A percentile compares a stretch with the other conserved stretches of the same genome.
Evolutionary conservation across 1,284 basidiomycete genomes (phyloP).

Genomic region (Peniophora sp.): DNA sequence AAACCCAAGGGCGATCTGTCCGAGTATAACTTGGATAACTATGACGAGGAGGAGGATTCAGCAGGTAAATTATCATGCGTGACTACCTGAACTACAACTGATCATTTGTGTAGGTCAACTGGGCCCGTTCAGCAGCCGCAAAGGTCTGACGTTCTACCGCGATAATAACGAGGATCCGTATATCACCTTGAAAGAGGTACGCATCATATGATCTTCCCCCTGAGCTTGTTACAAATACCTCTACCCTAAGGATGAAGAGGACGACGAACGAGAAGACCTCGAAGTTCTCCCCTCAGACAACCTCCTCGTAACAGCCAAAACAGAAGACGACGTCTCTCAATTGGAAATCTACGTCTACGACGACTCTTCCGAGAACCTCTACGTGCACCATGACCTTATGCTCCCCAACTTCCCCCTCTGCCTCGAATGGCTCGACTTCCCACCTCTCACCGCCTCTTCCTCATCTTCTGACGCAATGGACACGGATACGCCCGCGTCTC

Average conservation of each 20-base stretch:
- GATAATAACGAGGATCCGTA: slow-evolving; percentile 95
- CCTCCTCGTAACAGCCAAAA: slow-evolving; percentile 89
- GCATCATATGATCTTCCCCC: slow-evolving; percentile 15
- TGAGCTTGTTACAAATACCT: not conserved
- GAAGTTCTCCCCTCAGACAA: slow-evolving; percentile 90
- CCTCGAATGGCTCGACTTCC: slow-evolving; percentile 98
- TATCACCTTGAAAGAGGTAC: slow-evolving; percentile 89
- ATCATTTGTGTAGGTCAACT: slow-evolving; percentile 39
- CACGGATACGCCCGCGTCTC: slow-evolving; percentile 23
- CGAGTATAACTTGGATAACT: slow-evolving; percentile 89
- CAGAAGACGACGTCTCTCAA: slow-evolving; percentile 94
- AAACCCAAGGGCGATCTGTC: slow-evolving; percentile 66
- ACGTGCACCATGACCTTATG: slow-evolving; percentile 97
- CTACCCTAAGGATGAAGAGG: slow-evolving; percentile 68
- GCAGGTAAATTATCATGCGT: slow-evolving; percentile 12
- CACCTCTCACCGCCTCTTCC: slow-evolving; percentile 48
- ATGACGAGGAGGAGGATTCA: slow-evolving; percentile 82
- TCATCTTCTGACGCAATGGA: slow-evolving; percentile 21
- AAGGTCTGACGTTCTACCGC: slow-evolving; percentile 88
- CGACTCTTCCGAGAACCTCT: slow-evolving; percentile 87
- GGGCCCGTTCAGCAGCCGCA: slow-evolving; percentile 95
- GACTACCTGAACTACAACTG: slow-evolving; percentile 3
- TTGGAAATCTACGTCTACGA: slow-evolving; percentile 95
- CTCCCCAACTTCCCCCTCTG: slow-evolving; percentile 97
- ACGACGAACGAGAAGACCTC: slow-evolving; percentile 84